Evolutionary conservation across 2,329 filamentous ascomycete species (phyloP).

Genomic region (Chaetomium sp.): DNA sequence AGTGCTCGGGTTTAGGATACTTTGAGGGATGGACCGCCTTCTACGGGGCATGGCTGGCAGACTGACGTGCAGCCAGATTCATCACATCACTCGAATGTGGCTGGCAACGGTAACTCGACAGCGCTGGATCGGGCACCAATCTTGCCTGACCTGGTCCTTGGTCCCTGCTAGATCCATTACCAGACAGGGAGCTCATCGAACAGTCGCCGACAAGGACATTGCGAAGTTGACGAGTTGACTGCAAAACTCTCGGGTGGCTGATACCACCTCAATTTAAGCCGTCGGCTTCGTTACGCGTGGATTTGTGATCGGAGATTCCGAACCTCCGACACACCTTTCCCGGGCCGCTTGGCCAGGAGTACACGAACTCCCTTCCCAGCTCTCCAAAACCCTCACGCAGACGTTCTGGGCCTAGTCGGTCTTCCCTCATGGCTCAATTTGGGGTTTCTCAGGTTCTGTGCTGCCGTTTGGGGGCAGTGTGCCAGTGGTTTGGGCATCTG

Average conservation of each 20-base stretch:
- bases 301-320: background rate
- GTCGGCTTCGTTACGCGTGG: background rate
- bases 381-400: background rate
- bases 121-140: conserved; percentile 18
- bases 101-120: conserved; percentile 4
- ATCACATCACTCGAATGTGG: conserved; percentile 1
- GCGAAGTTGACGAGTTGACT: background rate
- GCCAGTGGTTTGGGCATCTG: conserved; percentile 18
- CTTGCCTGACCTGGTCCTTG: conserved; percentile 5
- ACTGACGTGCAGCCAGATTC: conserved; percentile 6
- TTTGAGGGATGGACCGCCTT: background rate
- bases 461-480: conserved; percentile 28
- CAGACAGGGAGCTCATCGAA: conserved; percentile 5
- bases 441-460: conserved; percentile 11
- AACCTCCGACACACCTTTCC: background rate
- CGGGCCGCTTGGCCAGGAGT: background rate
- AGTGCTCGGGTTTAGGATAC: background rate
- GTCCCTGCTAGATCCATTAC: background rate
- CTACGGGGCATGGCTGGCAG: conserved; percentile 7
- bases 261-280: background rate
- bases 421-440: conserved; percentile 15
- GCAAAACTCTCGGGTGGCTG: background rate
- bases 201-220: background rate
- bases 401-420: conserved; percentile 18
- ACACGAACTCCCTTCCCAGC: background rate